phyloP scores from a whole-genome alignment of 352 stramenopile species.

The Globisporangium spinosum region DNA sequence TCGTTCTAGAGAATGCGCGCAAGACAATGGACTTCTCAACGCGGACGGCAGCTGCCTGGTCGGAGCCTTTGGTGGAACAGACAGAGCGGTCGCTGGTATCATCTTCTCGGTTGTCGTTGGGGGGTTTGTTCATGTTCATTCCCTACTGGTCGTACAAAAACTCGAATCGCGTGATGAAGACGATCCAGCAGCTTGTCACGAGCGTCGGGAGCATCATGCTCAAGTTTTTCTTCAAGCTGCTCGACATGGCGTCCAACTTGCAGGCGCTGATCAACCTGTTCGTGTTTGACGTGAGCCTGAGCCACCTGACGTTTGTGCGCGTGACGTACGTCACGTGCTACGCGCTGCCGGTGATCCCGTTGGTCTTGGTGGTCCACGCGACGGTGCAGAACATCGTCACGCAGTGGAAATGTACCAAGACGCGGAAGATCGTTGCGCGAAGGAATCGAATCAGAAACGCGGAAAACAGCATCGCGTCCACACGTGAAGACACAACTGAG shows the following conservation, averaged over 20 bases:
- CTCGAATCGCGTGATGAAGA: constrained; percentile 18
- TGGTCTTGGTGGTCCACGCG: constrained; percentile 13
- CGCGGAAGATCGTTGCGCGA: not conserved
- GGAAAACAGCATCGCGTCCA: not conserved
- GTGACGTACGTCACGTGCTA: constrained; percentile 22
- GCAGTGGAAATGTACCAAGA: constrained; percentile 20
- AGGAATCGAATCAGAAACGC: not conserved
- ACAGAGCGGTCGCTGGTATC: constrained; percentile 16
- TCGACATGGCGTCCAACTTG: constrained; percentile 22
- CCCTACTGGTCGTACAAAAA: constrained; percentile 26
- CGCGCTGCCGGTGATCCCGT: constrained; percentile 12
- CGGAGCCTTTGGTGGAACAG: constrained; percentile 10
- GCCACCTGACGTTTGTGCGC: constrained; percentile 16
- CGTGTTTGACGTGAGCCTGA: constrained; percentile 19
- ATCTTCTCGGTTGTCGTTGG: constrained; percentile 16
- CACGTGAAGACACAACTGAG: not conserved
- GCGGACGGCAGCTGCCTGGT: constrained; percentile 17
- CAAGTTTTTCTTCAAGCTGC: constrained; percentile 20
- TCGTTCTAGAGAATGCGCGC: constrained; percentile 6
- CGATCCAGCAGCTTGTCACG: constrained; percentile 16
- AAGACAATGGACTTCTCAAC: constrained; percentile 17
- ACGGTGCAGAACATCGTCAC: constrained; percentile 18
- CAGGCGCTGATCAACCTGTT: constrained; percentile 24
- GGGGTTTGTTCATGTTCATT: constrained; percentile 10
- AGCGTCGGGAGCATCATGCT: constrained; percentile 15